Evolutionary conservation across 495 filamentous ascomycete species (phyloP), one percentile per base, ranked within the genome.

Genomic region (Daldinia bambusicola): DNA sequence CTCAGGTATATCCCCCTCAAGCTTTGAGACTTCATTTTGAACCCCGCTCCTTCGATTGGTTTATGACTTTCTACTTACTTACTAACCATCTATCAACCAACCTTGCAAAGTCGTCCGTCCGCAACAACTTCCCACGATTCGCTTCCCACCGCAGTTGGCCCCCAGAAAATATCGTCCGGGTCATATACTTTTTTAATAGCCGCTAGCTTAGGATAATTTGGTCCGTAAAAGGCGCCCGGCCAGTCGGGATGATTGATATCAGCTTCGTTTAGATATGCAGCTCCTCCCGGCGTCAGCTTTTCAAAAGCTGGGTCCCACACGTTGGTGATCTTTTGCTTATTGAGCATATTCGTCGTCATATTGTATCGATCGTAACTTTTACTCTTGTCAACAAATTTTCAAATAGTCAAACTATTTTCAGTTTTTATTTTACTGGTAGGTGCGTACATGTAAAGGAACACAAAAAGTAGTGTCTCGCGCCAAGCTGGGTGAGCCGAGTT

Each of bases 181-280:
- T 88, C 85, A 45, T 80, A 82, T 58, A 78, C 82, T 48, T 77
- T 70, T 78, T 88, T 88, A 22, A 87, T 80, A 77, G 34, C 34
- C 34, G 34, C 34, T 5, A 36, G 34, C 34, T 2, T 36, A 5
- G 34, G 2, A 36, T 36, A 36, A 5, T 36, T 36, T 36, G 34
- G 6, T 0, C 34, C 34, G 9, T 36, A 36, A 5, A 36, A 36
- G 5, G 34, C 34, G 6, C 7, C 34, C 9, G 6, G 34, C 34
- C 34, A 36, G 34, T 10, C 34, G 34, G 34, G 34, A 7, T 36
- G 34, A 5, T 36, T 36, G 9, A 36, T 10, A 36, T 36, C 34
- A 1, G 6, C 80, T 74, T 85, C 83, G 70, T 83, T 82, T 31
- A 84, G 22, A 8, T 70, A 71, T 6, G 55, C 67, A 13, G 4